These are phyloP conservation scores for Scutellaria baicalensis DNA, from an alignment of 257 asterid genomes.

Conservation along the genomic window DNA sequence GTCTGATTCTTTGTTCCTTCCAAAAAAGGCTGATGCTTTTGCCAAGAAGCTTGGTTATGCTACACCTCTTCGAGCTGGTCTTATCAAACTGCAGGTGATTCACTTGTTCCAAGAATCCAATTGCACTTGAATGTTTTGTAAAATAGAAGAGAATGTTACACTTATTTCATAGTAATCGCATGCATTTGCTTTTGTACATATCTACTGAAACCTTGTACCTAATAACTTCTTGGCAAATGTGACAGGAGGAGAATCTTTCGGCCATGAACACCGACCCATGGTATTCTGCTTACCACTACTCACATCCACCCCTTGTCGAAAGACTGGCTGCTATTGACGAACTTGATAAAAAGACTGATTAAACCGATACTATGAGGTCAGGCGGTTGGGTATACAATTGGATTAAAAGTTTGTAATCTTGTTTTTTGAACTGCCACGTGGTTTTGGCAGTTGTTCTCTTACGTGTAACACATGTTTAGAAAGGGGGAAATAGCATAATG, in stretches of 20 bases:
- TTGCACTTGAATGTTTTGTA: neutral
- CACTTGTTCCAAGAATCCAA: neutral
- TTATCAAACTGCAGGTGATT: conserved; percentile 84
- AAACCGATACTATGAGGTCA: conserved; percentile 1
- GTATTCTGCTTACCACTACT: conserved; percentile 96
- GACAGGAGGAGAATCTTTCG: conserved; percentile 88
- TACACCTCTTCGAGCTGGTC: conserved; percentile 80
- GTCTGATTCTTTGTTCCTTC: conserved; percentile 10
- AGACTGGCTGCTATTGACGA: conserved; percentile 78
- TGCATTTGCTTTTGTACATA: neutral
- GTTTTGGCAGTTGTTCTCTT: neutral
- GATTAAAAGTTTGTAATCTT: conserved; percentile 11
- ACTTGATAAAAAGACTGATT: conserved; percentile 70
- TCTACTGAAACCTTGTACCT: neutral
- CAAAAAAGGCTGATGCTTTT: conserved; percentile 82
- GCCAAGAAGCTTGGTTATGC: conserved; percentile 91
- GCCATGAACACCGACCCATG: conserved; percentile 93
- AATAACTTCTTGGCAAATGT: conserved; percentile 2
- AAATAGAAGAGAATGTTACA: too few species aligned
- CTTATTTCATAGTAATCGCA: too few species aligned
- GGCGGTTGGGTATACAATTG: conserved; percentile 1
- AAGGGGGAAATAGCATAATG: conserved; percentile 9
- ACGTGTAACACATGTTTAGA: neutral
- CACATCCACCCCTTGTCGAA: conserved; percentile 96
- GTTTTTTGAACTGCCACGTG: neutral